Percentiles rank a stretch among this genome's conserved stretches.
These are phyloP conservation scores for Irineochytrium annulatum DNA, from an alignment of 192 early-diverging fungal genomes.

Conservation along the genomic window DNA sequence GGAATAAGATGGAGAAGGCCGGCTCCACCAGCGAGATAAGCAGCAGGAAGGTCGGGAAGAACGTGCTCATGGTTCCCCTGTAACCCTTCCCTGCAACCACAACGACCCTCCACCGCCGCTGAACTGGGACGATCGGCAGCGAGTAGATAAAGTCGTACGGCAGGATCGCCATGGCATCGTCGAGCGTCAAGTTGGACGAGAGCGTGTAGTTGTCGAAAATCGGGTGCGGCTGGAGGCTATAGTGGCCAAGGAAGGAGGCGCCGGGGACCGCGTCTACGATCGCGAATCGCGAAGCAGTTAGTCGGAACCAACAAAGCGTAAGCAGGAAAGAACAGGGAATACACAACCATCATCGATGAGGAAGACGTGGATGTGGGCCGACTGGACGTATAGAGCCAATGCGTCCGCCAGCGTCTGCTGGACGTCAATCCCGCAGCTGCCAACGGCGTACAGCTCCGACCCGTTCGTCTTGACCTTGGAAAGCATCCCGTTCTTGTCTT, in stretches of 20 bases:
- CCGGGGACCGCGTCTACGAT: not conserved
- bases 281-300: too few relatives aligned
- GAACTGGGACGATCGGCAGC: not conserved
- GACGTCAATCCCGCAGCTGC: not conserved
- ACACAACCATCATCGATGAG: not conserved
- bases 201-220: not conserved
- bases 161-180: not conserved
- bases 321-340: not conserved
- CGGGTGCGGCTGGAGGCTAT: not conserved
- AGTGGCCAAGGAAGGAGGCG: not conserved
- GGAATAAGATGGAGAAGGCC: not conserved
- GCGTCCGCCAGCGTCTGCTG: not conserved
- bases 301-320: too few relatives aligned
- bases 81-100: not conserved
- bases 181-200: not conserved
- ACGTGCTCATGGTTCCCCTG: not conserved
- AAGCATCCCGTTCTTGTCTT: not conserved
- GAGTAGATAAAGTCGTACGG: not conserved
- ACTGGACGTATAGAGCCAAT: not conserved
- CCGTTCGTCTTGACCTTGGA: not conserved
- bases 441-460: not conserved
- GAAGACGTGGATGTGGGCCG: not conserved
- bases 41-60: constrained; percentile 1
- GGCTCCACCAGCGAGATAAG: not conserved
- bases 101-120: not conserved